These are phyloP conservation scores for Eragrostis tef DNA, from an alignment of 202 grass and related monocot genomes.

Conservation along the genomic window DNA sequence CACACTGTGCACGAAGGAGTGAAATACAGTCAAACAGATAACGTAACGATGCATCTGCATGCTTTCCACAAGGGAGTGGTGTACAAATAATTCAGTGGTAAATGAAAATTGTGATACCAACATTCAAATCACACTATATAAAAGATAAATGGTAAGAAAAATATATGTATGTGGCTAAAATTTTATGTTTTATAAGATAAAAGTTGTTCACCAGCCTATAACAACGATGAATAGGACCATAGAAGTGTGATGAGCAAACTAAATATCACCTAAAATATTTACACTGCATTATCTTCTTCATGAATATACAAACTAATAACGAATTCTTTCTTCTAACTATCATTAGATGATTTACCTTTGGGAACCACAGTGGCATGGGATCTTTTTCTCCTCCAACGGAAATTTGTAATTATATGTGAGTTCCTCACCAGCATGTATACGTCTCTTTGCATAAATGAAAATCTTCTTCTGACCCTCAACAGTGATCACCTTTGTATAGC, in stretches of 20 bases:
- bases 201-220: neutral
- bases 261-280: constrained; percentile 6
- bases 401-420: constrained; percentile 98
- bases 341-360: constrained; percentile 62
- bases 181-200: neutral
- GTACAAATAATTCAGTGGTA: neutral
- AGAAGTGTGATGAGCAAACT: neutral
- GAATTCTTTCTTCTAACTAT: constrained; percentile 20
- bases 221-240: constrained; percentile 9
- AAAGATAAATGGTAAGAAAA: neutral
- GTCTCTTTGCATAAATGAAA: constrained; percentile 92
- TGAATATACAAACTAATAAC: constrained; percentile 27
- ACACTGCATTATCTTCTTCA: constrained; percentile 23
- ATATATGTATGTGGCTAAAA: neutral
- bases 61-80: neutral
- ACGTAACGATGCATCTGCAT: neutral
- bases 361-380: constrained; percentile 91
- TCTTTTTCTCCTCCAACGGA: constrained; percentile 90
- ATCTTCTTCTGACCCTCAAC: constrained; percentile 96
- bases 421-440: constrained; percentile 85
- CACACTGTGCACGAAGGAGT: neutral
- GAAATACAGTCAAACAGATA: constrained; percentile 29
- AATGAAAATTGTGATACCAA: neutral
- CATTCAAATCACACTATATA: neutral
- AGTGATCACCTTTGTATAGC: constrained; percentile 93